Evolutionary conservation across 108 stramenopile genomes (phyloP).

Genomic region (Nitzschia sp.): DNA sequence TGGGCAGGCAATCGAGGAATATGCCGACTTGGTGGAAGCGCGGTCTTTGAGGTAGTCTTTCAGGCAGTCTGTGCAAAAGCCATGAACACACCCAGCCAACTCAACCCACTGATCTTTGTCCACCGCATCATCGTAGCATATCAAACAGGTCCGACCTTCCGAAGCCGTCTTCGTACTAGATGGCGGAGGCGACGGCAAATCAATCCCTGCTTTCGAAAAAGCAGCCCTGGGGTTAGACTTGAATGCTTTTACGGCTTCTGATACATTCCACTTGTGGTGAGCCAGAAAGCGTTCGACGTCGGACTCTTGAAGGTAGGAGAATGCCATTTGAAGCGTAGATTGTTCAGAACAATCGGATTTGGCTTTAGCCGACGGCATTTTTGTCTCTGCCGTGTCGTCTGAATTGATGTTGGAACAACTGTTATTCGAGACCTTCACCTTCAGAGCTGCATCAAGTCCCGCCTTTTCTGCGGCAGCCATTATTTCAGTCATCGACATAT

Average conservation of each 20-base stretch:
- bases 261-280: constrained; percentile 40
- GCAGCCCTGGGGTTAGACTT: constrained; percentile 20
- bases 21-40: constrained; percentile 26
- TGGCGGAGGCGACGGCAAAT: background rate
- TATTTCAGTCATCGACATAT: background rate
- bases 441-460: background rate
- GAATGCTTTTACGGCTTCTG: constrained; percentile 32
- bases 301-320: constrained; percentile 7
- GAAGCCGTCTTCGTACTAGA: background rate
- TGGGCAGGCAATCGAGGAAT: constrained; percentile 38
- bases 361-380: too few relatives aligned
- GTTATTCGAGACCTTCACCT: too few relatives aligned
- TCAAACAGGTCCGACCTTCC: constrained; percentile 29
- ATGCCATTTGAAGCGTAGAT: background rate
- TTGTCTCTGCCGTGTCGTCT: background rate
- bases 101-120: constrained; percentile 29
- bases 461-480: background rate
- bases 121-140: constrained; percentile 48
- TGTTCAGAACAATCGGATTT: background rate
- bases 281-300: constrained; percentile 38
- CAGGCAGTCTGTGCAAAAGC: constrained; percentile 54
- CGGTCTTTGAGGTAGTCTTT: constrained; percentile 39
- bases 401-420: background rate
- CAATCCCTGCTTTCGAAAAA: constrained; percentile 27
- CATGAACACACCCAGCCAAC: constrained; percentile 39